Evolutionary conservation across 768 basidiomycete species (phyloP).

Genomic region (Rhizopogon vesiculosus): DNA sequence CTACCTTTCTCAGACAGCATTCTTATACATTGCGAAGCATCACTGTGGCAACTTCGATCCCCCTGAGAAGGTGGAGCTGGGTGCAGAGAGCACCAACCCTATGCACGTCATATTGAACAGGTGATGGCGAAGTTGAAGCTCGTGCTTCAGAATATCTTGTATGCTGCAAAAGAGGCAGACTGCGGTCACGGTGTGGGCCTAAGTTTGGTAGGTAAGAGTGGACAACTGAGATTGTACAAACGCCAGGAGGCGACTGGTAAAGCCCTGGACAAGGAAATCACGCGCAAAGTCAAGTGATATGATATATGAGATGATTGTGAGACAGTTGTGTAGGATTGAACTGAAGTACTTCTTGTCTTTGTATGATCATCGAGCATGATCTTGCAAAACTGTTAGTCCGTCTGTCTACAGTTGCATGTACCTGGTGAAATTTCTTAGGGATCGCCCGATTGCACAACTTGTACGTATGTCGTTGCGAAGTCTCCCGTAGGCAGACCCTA

Average conservation of each 20-base stretch:
- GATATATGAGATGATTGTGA: background rate
- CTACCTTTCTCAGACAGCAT: constrained; percentile 61
- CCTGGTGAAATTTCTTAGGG: too few relatives aligned
- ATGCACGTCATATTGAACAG: constrained; percentile 12
- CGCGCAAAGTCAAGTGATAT: constrained; percentile 11
- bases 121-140: constrained; percentile 21
- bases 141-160: constrained; percentile 33
- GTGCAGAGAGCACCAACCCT: constrained; percentile 18
- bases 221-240: constrained; percentile 45
- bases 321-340: background rate
- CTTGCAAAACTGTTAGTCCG: too few relatives aligned
- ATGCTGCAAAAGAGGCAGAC: constrained; percentile 47
- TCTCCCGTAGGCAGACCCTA: too few relatives aligned
- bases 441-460: too few relatives aligned
- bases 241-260: constrained; percentile 29
- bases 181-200: constrained; percentile 45
- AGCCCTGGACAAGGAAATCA: constrained; percentile 14
- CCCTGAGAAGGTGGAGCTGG: constrained; percentile 42
- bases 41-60: constrained; percentile 44
- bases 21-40: constrained; percentile 57
- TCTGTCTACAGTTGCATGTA: too few relatives aligned
- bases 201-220: constrained; percentile 45
- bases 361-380: background rate
- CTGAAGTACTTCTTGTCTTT: background rate
- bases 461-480: too few relatives aligned